Percentiles rank a stretch among this genome's conserved stretches.
These are phyloP conservation scores for Mycena citricolor DNA, from an alignment of 1,284 basidiomycete genomes.

Conservation along the genomic window DNA sequence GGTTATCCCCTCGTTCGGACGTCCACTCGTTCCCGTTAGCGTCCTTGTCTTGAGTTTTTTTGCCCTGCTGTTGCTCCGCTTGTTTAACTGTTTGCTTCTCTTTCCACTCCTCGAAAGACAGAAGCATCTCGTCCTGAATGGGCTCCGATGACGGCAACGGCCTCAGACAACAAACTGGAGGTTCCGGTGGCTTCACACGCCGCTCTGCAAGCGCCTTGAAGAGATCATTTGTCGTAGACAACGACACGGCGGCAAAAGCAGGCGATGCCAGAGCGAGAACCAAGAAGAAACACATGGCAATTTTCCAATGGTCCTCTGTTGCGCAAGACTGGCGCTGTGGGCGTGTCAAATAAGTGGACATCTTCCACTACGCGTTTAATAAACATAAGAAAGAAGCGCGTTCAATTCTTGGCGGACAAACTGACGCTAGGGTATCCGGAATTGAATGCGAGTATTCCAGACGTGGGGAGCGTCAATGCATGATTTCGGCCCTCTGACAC, in stretches of 20 bases:
- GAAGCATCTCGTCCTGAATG: slow-evolving; percentile 62
- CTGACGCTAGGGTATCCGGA: no score
- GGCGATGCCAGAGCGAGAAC: slow-evolving; percentile 43
- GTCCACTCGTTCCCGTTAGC: slow-evolving; percentile 21
- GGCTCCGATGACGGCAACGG: slow-evolving; percentile 49
- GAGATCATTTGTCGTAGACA: slow-evolving; percentile 59
- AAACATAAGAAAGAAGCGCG: no score
- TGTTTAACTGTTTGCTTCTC: slow-evolving; percentile 51
- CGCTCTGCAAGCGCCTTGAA: slow-evolving; percentile 55
- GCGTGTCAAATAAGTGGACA: no score
- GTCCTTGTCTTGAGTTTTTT: slow-evolving; percentile 31
- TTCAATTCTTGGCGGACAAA: no score
- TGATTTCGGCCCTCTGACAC: no score
- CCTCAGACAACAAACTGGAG: slow-evolving; percentile 66
- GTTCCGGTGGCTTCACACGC: slow-evolving; percentile 48
- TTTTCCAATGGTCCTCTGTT: slow-evolving; percentile 23
- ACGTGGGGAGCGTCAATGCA: no score
- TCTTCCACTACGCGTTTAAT: no score
- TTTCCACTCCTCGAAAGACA: slow-evolving; percentile 93
- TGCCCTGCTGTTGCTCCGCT: slow-evolving; percentile 25
- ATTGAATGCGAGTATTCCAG: no score
- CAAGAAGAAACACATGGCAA: no score
- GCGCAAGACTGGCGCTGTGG: neutral
- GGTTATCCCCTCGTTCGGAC: slow-evolving; percentile 19
- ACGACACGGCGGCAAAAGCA: slow-evolving; percentile 37